Conservation (phyloP, 352 stramenopile genomes). For the Pythium myriotylum region DNA sequence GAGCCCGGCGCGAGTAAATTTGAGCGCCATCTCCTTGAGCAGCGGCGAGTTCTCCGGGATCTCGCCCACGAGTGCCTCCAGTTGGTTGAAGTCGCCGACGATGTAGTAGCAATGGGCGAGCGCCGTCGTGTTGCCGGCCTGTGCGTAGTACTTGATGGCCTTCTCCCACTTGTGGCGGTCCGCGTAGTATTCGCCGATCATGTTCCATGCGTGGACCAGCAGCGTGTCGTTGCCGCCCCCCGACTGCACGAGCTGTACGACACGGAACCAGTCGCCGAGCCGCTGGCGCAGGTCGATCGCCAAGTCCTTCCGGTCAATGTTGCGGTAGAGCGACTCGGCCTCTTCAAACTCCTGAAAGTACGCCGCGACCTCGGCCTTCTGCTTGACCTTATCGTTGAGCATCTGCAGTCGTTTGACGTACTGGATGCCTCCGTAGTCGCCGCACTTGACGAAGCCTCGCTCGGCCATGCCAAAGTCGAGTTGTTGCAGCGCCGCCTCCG, state of each 20-base stretch:
- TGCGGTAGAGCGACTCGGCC: slow-evolving; percentile 89
- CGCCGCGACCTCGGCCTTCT: slow-evolving; percentile 88
- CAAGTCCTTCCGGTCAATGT: slow-evolving; percentile 95
- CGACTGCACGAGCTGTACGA: slow-evolving; percentile 83
- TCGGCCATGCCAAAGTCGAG: slow-evolving; percentile 93
- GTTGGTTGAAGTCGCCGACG: slow-evolving; percentile 86
- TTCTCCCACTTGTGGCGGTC: slow-evolving; percentile 93
- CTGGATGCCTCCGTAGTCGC: slow-evolving; percentile 92
- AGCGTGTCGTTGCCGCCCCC: slow-evolving; percentile 82
- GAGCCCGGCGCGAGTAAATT: slow-evolving; percentile 89
- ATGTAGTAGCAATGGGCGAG: slow-evolving; percentile 91
- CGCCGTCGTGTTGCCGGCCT: slow-evolving; percentile 75
- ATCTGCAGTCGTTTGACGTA: slow-evolving; percentile 90
- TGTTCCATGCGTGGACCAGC: slow-evolving; percentile 81
- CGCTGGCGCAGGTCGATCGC: slow-evolving; percentile 90
- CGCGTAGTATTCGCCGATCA: slow-evolving; percentile 92
- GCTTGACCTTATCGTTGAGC: slow-evolving; percentile 91
- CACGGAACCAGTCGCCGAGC: slow-evolving; percentile 93
- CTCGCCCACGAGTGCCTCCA: slow-evolving; percentile 84
- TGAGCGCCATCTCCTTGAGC: slow-evolving; percentile 83
- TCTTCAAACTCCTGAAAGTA: slow-evolving; percentile 94
- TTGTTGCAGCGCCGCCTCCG: slow-evolving; percentile 87
- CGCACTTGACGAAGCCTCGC: slow-evolving; percentile 90
- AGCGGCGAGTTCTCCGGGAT: slow-evolving; percentile 82
- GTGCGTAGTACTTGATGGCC: slow-evolving; percentile 91